phyloP scores from a whole-genome alignment of 2,329 filamentous ascomycete genomes.

The Zymoseptoria tritici region DNA sequence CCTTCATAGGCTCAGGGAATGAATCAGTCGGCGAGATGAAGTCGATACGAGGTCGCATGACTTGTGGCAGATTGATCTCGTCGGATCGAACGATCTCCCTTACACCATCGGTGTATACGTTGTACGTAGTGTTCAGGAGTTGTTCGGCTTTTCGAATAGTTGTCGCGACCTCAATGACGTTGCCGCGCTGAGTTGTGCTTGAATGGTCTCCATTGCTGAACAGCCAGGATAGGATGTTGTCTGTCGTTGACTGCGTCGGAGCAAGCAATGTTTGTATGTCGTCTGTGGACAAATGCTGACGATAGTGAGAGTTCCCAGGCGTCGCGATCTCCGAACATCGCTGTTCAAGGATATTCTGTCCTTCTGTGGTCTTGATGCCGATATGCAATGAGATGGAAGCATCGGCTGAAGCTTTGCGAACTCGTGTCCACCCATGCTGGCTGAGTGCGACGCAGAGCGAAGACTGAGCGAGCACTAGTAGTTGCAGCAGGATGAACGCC shows the following conservation, averaged over 20 bases:
- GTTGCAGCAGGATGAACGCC: background rate
- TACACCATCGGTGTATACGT: constrained; percentile 11
- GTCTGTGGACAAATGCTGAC: constrained; percentile 11
- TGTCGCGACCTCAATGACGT: constrained; percentile 18
- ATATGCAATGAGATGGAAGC: constrained; percentile 16
- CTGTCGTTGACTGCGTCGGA: constrained; percentile 3
- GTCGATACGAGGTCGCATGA: constrained; percentile 11
- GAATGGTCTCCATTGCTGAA: constrained; percentile 8
- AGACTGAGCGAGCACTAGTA: background rate
- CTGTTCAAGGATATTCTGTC: constrained; percentile 7
- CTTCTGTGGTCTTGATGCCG: constrained; percentile 13
- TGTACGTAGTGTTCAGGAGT: constrained; percentile 18
- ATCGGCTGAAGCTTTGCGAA: constrained; percentile 12
- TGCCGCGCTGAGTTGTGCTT: constrained; percentile 1
- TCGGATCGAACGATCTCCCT: constrained; percentile 14
- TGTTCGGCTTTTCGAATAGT: constrained; percentile 13
- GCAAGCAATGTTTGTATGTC: constrained; percentile 5
- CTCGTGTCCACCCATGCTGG: constrained; percentile 9
- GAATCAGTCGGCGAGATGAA: constrained; percentile 18
- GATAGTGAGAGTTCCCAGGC: constrained; percentile 9
- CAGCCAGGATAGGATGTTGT: constrained; percentile 10
- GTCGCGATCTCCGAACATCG: constrained; percentile 5
- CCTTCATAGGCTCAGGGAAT: constrained; percentile 10
- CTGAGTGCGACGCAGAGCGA: background rate
- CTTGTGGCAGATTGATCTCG: constrained; percentile 12